Evolutionary conservation across 2,329 filamentous ascomycete species (phyloP).

Genomic region (Xylariales sp.): DNA sequence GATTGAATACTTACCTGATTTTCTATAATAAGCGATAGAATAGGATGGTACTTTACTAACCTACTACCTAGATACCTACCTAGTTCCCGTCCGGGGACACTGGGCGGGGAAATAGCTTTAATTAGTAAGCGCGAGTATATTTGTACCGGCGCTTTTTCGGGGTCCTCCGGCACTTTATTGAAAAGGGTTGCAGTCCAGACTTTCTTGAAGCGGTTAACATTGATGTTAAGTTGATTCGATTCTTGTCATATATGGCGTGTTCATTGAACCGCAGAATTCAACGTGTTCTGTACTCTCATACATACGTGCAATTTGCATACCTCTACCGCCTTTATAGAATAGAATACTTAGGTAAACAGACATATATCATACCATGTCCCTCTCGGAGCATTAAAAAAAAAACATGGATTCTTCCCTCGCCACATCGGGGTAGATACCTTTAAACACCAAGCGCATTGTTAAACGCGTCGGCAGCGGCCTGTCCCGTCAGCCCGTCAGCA

Average conservation of each 20-base stretch:
- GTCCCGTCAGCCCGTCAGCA: slow-evolving; percentile 49
- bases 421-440: not conserved
- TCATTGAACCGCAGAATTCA: not conserved
- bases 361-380: slow-evolving; percentile 1
- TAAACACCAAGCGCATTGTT: slow-evolving; percentile 54
- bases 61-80: too few relatives aligned
- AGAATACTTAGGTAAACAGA: not conserved
- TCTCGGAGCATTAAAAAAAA: slow-evolving; percentile 1
- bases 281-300: slow-evolving; percentile 5
- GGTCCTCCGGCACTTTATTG: too few relatives aligned
- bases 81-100: not conserved
- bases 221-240: not conserved
- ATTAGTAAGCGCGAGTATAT: not conserved
- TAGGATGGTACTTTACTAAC: too few relatives aligned
- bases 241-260: not conserved
- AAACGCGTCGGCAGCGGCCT: slow-evolving; percentile 55
- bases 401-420: not conserved
- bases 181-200: too few relatives aligned
- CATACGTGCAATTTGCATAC: slow-evolving; percentile 4
- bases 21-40: too few relatives aligned
- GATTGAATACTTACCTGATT: too few relatives aligned
- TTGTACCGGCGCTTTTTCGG: too few relatives aligned
- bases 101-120: not conserved
- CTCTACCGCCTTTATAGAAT: not conserved
- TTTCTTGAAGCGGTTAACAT: not conserved